These are phyloP conservation scores for Dendrothele bispora DNA, from an alignment of 768 basidiomycete species.

Conservation along the genomic window DNA sequence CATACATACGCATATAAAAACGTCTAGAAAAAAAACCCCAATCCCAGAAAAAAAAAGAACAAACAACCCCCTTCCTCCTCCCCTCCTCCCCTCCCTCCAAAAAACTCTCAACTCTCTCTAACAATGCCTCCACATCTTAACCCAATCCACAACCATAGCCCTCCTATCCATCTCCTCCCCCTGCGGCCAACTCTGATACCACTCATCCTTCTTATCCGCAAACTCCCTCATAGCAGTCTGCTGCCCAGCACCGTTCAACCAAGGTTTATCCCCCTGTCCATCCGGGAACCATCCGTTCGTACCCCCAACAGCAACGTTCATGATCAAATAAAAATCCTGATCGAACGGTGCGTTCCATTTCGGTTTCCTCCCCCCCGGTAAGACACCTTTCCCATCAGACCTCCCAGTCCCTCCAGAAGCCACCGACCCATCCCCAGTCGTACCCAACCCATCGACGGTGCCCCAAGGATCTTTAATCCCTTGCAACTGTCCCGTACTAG, in stretches of 20 bases:
- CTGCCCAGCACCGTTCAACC: constrained; percentile 66
- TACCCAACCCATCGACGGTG: not conserved
- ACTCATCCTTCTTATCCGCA: constrained; percentile 51
- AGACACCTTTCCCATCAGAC: not conserved
- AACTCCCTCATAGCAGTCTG: constrained; percentile 70
- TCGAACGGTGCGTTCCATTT: constrained; percentile 17
- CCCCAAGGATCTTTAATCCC: constrained; percentile 37
- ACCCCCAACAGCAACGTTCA: constrained; percentile 79
- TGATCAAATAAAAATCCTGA: constrained; percentile 76
- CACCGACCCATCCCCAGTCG: constrained; percentile 1
- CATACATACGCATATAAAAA: too few species aligned
- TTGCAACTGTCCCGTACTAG: constrained; percentile 38
- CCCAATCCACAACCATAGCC: constrained; percentile 74
- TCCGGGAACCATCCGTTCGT: constrained; percentile 93
- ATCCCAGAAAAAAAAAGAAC: too few species aligned
- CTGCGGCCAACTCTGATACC: constrained; percentile 77
- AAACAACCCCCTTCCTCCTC: too few species aligned
- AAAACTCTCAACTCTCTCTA: too few species aligned
- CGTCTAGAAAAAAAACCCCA: too few species aligned
- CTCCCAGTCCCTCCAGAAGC: too few species aligned
- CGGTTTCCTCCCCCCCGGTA: too few species aligned
- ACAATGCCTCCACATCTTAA: too few species aligned
- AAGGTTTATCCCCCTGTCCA: constrained; percentile 75
- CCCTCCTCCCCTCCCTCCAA: too few species aligned
- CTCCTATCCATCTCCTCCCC: constrained; percentile 57